These are phyloP conservation scores for Neonectria ditissima DNA, from an alignment of 2,329 filamentous ascomycete species.

Conservation along the genomic window DNA sequence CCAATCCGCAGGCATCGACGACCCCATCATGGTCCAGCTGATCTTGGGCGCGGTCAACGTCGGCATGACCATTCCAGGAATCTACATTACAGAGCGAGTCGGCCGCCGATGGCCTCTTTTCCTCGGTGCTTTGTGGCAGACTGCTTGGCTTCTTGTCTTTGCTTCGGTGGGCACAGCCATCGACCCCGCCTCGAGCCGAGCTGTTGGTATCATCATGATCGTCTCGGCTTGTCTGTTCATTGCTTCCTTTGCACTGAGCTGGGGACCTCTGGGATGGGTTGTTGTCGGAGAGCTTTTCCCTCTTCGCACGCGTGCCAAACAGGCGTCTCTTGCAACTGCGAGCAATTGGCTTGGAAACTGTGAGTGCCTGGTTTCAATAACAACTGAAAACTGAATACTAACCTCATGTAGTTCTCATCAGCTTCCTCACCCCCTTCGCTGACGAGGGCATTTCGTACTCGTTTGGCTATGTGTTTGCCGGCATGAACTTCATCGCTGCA, in stretches of 20 bases:
- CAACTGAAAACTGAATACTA: not conserved
- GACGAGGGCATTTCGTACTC: conserved; percentile 68
- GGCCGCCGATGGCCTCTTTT: conserved; percentile 75
- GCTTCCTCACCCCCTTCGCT: conserved; percentile 76
- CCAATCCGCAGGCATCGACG: conserved; percentile 70
- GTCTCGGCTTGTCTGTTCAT: conserved; percentile 80
- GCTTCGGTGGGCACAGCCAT: conserved; percentile 64
- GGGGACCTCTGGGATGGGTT: conserved; percentile 77
- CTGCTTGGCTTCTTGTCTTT: conserved; percentile 72
- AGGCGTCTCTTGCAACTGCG: conserved; percentile 63
- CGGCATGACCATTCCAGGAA: conserved; percentile 71
- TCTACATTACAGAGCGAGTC: conserved; percentile 76
- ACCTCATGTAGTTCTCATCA: conserved; percentile 63
- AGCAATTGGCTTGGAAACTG: conserved; percentile 70
- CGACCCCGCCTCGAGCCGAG: conserved; percentile 56
- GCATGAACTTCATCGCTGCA: conserved; percentile 68
- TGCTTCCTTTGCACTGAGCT: conserved; percentile 73
- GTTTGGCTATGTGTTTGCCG: conserved; percentile 74
- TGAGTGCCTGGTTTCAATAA: conserved; percentile 29
- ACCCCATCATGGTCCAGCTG: conserved; percentile 74
- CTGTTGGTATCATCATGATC: conserved; percentile 74
- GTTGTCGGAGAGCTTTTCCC: conserved; percentile 75
- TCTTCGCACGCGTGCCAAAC: conserved; percentile 64
- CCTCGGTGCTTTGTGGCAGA: conserved; percentile 74
- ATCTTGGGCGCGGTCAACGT: conserved; percentile 77